These are phyloP conservation scores for Mortierella polycephala DNA, from an alignment of 371 early-diverging fungal genomes.

Conservation along the genomic window DNA sequence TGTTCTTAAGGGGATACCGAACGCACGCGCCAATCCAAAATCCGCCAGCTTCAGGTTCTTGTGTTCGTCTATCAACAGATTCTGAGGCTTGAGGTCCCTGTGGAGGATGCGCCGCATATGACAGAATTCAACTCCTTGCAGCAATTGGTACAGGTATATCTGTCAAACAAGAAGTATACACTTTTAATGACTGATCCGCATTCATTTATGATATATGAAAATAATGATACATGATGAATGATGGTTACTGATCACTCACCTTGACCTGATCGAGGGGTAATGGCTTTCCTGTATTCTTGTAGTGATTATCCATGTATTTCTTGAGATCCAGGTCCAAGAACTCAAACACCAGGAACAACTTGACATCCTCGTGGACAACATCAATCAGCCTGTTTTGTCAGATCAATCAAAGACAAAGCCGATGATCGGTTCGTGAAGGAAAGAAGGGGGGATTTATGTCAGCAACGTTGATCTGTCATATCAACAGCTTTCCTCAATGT, in stretches of 20 bases:
- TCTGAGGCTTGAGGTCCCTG: conserved; percentile 90
- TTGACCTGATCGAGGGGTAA: conserved; percentile 7
- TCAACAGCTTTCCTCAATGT: too few species aligned
- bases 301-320: conserved; percentile 86
- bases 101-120: conserved; percentile 85
- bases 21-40: conserved; percentile 97
- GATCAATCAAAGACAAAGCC: not conserved
- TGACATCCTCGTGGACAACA: conserved; percentile 95
- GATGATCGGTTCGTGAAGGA: not conserved
- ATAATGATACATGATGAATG: too few species aligned
- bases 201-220: not conserved
- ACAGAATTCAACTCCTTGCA: conserved; percentile 83
- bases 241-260: not conserved
- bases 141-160: conserved; percentile 78
- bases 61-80: conserved; percentile 82
- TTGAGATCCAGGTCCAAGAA: conserved; percentile 95
- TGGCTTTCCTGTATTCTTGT: conserved; percentile 77
- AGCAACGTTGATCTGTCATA: too few species aligned
- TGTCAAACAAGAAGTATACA: not conserved
- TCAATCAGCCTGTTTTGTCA: conserved; percentile 76
- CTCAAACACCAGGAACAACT: conserved; percentile 95
- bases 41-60: conserved; percentile 96
- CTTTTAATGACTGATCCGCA: not conserved
- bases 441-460: not conserved
- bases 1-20: conserved; percentile 96